A percentile compares a stretch with the other conserved stretches of the same genome.
phyloP scores from a whole-genome alignment of 495 filamentous ascomycete genomes.

The Lasiosphaeria hispida region DNA sequence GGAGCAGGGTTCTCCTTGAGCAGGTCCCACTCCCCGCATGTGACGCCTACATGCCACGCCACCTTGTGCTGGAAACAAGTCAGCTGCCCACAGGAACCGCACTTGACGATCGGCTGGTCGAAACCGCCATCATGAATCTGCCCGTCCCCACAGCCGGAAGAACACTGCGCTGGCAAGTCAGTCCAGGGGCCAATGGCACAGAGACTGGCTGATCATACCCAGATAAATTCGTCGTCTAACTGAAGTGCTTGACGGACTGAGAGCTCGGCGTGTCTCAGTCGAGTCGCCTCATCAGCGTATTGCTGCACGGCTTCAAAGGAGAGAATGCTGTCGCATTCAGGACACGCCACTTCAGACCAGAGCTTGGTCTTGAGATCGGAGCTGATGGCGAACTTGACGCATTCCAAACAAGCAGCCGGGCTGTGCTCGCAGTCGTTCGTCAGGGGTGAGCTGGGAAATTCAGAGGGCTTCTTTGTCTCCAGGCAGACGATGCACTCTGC shows the following conservation, averaged over 20 bases:
- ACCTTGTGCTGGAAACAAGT: slow-evolving; percentile 38
- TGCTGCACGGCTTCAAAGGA: background rate
- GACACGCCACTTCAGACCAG: slow-evolving; percentile 5
- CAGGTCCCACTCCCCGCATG: slow-evolving; percentile 38
- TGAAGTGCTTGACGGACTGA: background rate
- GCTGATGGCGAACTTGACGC: slow-evolving; percentile 1
- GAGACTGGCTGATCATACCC: slow-evolving; percentile 2
- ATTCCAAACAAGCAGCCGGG: slow-evolving; percentile 5
- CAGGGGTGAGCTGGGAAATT: slow-evolving; percentile 1
- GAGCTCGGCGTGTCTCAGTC: slow-evolving; percentile 3
- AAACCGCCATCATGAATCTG: slow-evolving; percentile 36
- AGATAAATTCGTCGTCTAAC: slow-evolving; percentile 11
- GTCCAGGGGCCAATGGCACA: background rate
- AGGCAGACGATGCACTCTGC: slow-evolving; percentile 15
- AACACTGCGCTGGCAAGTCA: slow-evolving; percentile 11
- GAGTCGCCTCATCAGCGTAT: slow-evolving; percentile 4
- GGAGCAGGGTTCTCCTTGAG: background rate
- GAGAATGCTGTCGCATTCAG: slow-evolving; percentile 4
- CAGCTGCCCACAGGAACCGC: slow-evolving; percentile 29
- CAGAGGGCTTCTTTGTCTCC: background rate
- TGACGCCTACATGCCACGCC: slow-evolving; percentile 38
- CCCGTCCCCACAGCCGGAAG: slow-evolving; percentile 27
- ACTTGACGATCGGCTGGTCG: slow-evolving; percentile 38
- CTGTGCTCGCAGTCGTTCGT: slow-evolving; percentile 5
- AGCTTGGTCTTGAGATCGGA: background rate